A percentile compares a stretch with the other conserved stretches of the same genome.
These are phyloP conservation scores for Arthroderma uncinatum DNA, from an alignment of 2,329 filamentous ascomycete species.

Conservation along the genomic window DNA sequence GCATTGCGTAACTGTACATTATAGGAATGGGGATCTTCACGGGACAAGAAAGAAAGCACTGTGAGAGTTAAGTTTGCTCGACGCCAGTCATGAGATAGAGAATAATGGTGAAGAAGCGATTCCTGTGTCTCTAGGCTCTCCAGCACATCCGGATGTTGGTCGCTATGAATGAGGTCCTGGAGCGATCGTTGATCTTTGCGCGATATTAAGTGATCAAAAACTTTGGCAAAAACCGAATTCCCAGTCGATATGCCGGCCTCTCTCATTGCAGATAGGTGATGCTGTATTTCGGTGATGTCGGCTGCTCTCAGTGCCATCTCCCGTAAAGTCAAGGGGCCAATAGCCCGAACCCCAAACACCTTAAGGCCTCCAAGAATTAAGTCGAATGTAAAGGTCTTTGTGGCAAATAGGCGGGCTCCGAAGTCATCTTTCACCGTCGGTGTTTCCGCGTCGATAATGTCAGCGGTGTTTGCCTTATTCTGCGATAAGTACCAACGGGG, in stretches of 20 bases:
- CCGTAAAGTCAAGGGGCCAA: slow-evolving; percentile 67
- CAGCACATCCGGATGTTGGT: slow-evolving; percentile 54
- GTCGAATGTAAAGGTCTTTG: slow-evolving; percentile 60
- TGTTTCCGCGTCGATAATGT: neutral
- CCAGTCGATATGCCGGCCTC: slow-evolving; percentile 52
- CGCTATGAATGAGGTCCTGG: slow-evolving; percentile 43
- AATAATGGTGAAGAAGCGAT: slow-evolving; percentile 42
- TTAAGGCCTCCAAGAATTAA: slow-evolving; percentile 58
- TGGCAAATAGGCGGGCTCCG: slow-evolving; percentile 72
- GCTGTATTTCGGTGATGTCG: slow-evolving; percentile 44
- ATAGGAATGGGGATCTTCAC: slow-evolving; percentile 23
- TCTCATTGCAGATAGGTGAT: slow-evolving; percentile 51
- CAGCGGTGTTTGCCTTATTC: neutral
- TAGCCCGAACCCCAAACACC: slow-evolving; percentile 57
- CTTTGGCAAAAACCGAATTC: slow-evolving; percentile 52
- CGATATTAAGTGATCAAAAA: slow-evolving; percentile 53
- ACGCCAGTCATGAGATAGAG: slow-evolving; percentile 40
- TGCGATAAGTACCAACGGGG: neutral
- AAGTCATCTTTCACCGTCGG: slow-evolving; percentile 52
- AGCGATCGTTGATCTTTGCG: slow-evolving; percentile 45
- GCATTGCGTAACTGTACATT: slow-evolving; percentile 34
- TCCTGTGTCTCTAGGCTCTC: slow-evolving; percentile 47
- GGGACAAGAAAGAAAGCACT: slow-evolving; percentile 36
- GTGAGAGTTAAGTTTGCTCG: slow-evolving; percentile 47
- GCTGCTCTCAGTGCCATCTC: slow-evolving; percentile 60